Percentiles rank a stretch among this genome's conserved stretches.
Evolutionary conservation across 2,329 filamentous ascomycete genomes (phyloP).

Genomic region (Sclerotinia borealis): DNA sequence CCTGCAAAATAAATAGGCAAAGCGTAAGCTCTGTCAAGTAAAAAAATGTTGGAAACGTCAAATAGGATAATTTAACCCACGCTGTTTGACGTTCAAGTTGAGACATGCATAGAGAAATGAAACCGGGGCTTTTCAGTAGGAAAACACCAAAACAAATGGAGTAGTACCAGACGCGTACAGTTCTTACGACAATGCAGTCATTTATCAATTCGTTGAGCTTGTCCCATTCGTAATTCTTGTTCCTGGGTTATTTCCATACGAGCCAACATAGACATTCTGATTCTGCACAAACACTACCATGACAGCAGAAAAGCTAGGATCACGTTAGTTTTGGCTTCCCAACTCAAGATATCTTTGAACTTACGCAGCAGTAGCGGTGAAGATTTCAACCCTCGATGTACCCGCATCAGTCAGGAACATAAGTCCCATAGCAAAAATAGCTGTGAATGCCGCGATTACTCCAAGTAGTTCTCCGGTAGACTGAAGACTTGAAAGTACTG

Average conservation of each 20-base stretch:
- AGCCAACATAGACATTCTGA: constrained; percentile 8
- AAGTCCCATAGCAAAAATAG: constrained; percentile 19
- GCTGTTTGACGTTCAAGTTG: background rate
- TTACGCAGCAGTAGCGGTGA: constrained; percentile 26
- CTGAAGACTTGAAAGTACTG: constrained; percentile 17
- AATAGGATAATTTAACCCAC: background rate
- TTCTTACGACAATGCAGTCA: background rate
- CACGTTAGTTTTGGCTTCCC: background rate
- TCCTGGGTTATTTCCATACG: background rate
- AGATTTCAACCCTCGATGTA: constrained; percentile 21
- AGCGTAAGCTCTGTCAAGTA: background rate
- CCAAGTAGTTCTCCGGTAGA: constrained; percentile 11
- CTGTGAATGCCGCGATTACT: constrained; percentile 18
- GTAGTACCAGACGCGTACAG: background rate
- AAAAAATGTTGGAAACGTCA: too few relatives aligned
- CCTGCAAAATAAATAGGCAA: background rate
- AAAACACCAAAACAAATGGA: too few relatives aligned
- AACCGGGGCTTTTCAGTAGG: background rate
- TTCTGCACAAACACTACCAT: constrained; percentile 23
- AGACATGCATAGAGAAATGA: background rate
- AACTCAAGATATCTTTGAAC: background rate
- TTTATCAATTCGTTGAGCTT: background rate
- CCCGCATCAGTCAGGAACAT: constrained; percentile 16
- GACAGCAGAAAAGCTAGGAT: constrained; percentile 19
- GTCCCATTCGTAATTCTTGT: background rate